Base-by-base conservation (phyloP, 139 green algal species). In the Trebouxia sp. region DNA sequence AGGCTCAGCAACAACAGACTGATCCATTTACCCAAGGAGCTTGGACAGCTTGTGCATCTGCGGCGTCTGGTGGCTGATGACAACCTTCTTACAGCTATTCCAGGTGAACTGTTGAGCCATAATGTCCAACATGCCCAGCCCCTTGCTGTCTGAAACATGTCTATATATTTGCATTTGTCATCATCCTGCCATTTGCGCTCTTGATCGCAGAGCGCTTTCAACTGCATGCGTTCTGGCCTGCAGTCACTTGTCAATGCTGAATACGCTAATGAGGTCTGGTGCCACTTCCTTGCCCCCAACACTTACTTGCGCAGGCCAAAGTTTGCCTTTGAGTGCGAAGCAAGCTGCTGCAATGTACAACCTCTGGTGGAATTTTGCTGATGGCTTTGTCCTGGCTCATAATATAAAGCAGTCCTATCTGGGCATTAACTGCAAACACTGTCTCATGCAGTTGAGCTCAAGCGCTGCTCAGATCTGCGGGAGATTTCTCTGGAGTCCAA, bases 401-500 rank as follows among this genome's bases (percentile, higher is more conserved):
- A 20, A 30, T 35, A 58, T n/a, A 58, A 17, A 58, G 17, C 14
- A 58, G 48, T 14, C 48, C n/a, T n/a, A n/a, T n/a, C n/a, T n/a
- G n/a, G n/a, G n/a, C n/a, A n/a, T n/a, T n/a, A n/a, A n/a, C n/a
- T n/a, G n/a, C n/a, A n/a, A n/a, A n/a, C n/a, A n/a, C 47, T 75
- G 43, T 47, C 75, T 50, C 17, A 9, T 87, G 82, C 91, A 94
- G 90, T 88, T 48, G 92, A 97, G 83, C 87, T 97, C 83, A 84
- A 88, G 14, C 78, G 45, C 65, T 97, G 91, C 84, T 74, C 45
- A 28, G 35, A 65, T 4, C 86, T 98, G 75, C 83, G 88, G n/a
- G 86, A 94, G 80, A 77, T 98, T 22, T 92, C 93, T 65, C 84
- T 98, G 77, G 91, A 98, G 88, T 75, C 87, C 83, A 98, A 98